These are phyloP conservation scores for Jamesozyma jinghongensis DNA, from an alignment of 805 yeast genomes.

Conservation along the genomic window DNA sequence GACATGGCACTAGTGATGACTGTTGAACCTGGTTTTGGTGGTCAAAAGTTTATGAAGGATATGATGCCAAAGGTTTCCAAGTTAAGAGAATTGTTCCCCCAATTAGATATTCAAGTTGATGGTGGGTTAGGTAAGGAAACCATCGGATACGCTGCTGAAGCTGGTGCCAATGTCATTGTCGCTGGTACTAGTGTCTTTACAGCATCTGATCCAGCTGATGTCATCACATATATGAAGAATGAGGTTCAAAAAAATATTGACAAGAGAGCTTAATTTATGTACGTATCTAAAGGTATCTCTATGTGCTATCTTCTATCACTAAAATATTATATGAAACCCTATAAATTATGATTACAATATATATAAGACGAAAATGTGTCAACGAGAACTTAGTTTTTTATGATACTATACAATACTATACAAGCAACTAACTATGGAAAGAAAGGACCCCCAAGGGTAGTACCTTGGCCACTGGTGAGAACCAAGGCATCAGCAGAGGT, in stretches of 20 bases:
- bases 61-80: slow-evolving; percentile 94
- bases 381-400: too few relatives aligned
- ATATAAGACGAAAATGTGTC: neutral
- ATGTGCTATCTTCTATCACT: neutral
- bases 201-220: slow-evolving; percentile 69
- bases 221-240: slow-evolving; percentile 58
- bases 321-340: too few relatives aligned
- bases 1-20: slow-evolving; percentile 98
- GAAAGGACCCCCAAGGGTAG: slow-evolving; percentile 72
- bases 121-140: slow-evolving; percentile 91
- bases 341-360: neutral
- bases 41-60: slow-evolving; percentile 88
- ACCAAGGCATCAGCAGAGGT: slow-evolving; percentile 36
- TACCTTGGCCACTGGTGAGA: slow-evolving; percentile 54
- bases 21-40: slow-evolving; percentile 98
- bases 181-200: slow-evolving; percentile 94
- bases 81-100: slow-evolving; percentile 64
- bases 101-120: slow-evolving; percentile 86
- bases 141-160: slow-evolving; percentile 79
- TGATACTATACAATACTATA: neutral
- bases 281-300: neutral
- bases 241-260: slow-evolving; percentile 41
- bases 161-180: slow-evolving; percentile 97
- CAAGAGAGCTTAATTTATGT: neutral
- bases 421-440: slow-evolving; percentile 30